phyloP scores from a whole-genome alignment of 2,329 filamentous ascomycete genomes.

The Calonectria multiphialidica region DNA sequence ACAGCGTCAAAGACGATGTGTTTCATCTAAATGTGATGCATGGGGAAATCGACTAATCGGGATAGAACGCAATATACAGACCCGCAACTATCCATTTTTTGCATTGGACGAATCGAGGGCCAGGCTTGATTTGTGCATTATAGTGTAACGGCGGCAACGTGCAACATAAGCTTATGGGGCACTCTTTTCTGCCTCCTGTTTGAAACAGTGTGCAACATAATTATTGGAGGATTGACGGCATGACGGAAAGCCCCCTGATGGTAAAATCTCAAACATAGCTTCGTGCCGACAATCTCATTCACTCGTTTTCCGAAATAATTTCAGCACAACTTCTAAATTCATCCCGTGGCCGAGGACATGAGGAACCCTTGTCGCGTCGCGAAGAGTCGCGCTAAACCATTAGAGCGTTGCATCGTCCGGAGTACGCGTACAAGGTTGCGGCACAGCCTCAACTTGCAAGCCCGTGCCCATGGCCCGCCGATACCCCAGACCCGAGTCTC shows the following conservation, averaged over 20 bases:
- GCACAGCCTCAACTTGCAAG: neutral
- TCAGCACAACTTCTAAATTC: too few species aligned
- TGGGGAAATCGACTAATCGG: neutral
- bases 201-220: too few species aligned
- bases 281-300: too few species aligned
- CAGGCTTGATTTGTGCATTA: neutral
- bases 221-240: too few species aligned
- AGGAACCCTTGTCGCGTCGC: neutral
- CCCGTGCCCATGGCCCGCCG: neutral
- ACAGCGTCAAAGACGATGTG: neutral
- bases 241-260: too few species aligned
- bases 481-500: neutral
- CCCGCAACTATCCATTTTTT: neutral
- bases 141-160: too few species aligned
- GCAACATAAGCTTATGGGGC: neutral
- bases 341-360: too few species aligned
- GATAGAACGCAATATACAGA: neutral
- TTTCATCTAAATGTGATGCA: neutral
- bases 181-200: too few species aligned
- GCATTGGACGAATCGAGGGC: too few species aligned
- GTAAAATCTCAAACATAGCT: too few species aligned
- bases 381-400: neutral
- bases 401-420: neutral
- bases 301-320: too few species aligned
- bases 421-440: neutral